Base-by-base conservation (phyloP, 805 yeast genomes). In the Ogataea nonfermentans region DNA sequence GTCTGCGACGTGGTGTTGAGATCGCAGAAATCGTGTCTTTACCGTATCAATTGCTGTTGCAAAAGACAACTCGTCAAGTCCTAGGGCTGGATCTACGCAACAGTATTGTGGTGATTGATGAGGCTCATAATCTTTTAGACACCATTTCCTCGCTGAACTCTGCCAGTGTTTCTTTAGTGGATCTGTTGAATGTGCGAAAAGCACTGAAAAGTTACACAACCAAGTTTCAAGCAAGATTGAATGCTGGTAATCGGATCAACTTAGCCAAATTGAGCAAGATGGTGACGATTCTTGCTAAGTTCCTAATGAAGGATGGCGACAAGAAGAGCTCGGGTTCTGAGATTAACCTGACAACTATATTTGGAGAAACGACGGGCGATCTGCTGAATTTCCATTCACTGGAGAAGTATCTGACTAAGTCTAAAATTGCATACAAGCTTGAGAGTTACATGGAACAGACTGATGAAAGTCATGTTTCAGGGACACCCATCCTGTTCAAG, bases 121-220 rank as follows among this genome's bases (percentile, higher is more conserved):
- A 90, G 57, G 97, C 97, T 0, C 98, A 90, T 56, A 90, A 90
- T 56, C 63, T 90, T 29, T 56, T 88, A 20, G 96, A 89, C 49
- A 79, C 90, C 0, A 76, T 90, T 3, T 74, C 81, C 1, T 64
- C 83, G 2, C 65, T 91, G 46, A 74, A 83, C 52, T 86, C 96
- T 0, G 71, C 79, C 2, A 60, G 73, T 3, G 65, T 90, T 0
- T 65, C 83, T 0, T 50, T 67, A 1, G 35, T 49, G 0, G 87
- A 84, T 23, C 63, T 87, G 8, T 29, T 49, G 2, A 30, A 44
- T 0, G 71, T 83, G 4, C 61, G 70, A 13, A 49, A 49, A 2
- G 79, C 84, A 0, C 52, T 90, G 27, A 67, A 72, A 29, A 46
- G 53, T 0, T 90, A 90, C 60, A 56, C 76, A 10, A 55, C 61